Percentiles rank a stretch among this genome's conserved stretches.
Conservation (phyloP, 495 filamentous ascomycete species). For the Melanomma pulvis-pyrius region DNA sequence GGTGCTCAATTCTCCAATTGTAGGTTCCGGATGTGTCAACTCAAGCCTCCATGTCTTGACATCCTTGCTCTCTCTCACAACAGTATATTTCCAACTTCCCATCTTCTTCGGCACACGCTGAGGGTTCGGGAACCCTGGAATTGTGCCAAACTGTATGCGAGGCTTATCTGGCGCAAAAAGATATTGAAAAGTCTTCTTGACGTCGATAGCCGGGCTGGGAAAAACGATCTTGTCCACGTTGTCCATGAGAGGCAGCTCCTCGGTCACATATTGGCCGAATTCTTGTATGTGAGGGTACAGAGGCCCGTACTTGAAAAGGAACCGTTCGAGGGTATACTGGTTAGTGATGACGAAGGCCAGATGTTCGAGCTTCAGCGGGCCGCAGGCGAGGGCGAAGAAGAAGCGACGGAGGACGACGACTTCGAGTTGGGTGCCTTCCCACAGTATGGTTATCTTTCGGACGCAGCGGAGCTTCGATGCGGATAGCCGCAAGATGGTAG, state of each 20-base stretch:
- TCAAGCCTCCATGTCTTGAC: constrained; percentile 19
- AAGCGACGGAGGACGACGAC: not conserved
- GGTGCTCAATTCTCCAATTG: not conserved
- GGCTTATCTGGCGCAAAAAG: constrained; percentile 22
- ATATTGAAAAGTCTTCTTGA: constrained; percentile 11
- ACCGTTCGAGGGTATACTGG: not conserved
- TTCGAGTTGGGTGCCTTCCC: not conserved
- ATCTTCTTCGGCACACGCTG: not conserved
- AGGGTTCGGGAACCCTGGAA: not conserved
- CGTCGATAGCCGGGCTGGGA: constrained; percentile 6
- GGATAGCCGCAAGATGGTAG: constrained; percentile 10
- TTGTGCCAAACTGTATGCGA: not conserved
- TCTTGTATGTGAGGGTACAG: not conserved
- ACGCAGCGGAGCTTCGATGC: constrained; percentile 6
- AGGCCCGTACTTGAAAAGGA: not conserved
- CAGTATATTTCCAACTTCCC: constrained; percentile 12
- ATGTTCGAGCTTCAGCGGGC: constrained; percentile 3
- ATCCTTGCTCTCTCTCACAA: constrained; percentile 3
- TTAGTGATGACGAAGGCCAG: constrained; percentile 12
- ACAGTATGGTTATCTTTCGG: constrained; percentile 8
- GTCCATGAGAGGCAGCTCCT: constrained; percentile 12
- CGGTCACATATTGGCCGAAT: not conserved
- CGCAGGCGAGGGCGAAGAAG: constrained; percentile 1
- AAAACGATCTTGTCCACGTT: constrained; percentile 20
- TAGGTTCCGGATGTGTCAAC: constrained; percentile 14